These are phyloP conservation scores for Ceratobasidium sp. DNA, from an alignment of 1,284 basidiomycete species.

Conservation along the genomic window DNA sequence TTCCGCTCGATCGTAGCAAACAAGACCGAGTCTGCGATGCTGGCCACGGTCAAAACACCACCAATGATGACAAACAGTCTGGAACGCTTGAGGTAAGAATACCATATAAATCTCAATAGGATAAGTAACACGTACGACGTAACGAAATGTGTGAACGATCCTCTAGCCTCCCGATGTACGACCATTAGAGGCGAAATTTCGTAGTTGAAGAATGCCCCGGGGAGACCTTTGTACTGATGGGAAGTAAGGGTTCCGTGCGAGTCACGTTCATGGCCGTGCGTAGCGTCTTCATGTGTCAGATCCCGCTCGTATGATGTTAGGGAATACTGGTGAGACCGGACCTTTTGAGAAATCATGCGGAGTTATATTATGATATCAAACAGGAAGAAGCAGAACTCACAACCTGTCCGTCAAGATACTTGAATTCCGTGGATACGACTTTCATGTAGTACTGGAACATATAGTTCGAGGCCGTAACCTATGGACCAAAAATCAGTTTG, in stretches of 20 bases:
- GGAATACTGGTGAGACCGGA: conserved; percentile 92
- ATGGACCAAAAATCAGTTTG: conserved; percentile 23
- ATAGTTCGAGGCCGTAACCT: conserved; percentile 79
- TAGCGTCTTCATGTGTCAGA: conserved; percentile 62
- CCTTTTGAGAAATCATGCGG: conserved; percentile 57
- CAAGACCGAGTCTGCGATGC: too few species aligned
- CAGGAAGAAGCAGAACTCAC: conserved; percentile 61
- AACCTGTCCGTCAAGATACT: conserved; percentile 78
- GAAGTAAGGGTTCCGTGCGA: conserved; percentile 80
- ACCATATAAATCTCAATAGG: too few species aligned
- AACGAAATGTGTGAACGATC: conserved; percentile 97
- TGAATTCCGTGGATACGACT: conserved; percentile 93
- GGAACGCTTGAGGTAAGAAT: too few species aligned
- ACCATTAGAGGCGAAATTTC: conserved; percentile 97
- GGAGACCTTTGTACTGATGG: conserved; percentile 84
- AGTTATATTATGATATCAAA: background rate
- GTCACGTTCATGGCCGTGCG: conserved; percentile 63
- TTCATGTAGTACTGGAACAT: conserved; percentile 99
- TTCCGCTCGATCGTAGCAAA: too few species aligned
- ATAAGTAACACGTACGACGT: conserved; percentile 78
- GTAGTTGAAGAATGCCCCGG: conserved; percentile 92
- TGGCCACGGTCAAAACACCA: too few species aligned
- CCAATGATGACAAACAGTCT: too few species aligned
- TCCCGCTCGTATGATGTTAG: conserved; percentile 97
- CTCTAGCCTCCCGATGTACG: conserved; percentile 87